Evolutionary conservation across 768 basidiomycete species (phyloP).

Genomic region (Phlebiopsis gigantea): DNA sequence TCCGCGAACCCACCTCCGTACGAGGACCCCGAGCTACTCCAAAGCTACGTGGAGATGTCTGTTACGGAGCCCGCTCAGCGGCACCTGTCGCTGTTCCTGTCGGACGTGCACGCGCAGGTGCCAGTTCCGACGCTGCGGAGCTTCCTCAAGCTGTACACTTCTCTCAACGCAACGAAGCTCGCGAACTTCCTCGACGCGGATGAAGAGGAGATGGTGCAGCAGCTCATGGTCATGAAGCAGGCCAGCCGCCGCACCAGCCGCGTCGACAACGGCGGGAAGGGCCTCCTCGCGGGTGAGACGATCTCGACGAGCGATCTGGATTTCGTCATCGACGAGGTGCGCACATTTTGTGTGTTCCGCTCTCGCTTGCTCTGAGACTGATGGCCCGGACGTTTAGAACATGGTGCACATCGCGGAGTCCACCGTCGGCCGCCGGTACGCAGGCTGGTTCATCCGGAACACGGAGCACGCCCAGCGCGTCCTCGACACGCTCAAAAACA

Average conservation of each 20-base stretch:
- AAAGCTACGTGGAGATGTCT: constrained; percentile 32
- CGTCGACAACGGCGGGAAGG: constrained; percentile 35
- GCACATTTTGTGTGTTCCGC: constrained; percentile 19
- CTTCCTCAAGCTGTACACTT: constrained; percentile 94
- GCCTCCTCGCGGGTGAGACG: constrained; percentile 77
- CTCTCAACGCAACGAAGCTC: constrained; percentile 86
- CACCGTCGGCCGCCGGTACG: constrained; percentile 88
- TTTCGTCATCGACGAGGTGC: constrained; percentile 90
- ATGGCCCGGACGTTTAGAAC: no score
- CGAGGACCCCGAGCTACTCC: constrained; percentile 66
- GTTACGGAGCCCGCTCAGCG: constrained; percentile 73
- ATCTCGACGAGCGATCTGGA: constrained; percentile 91
- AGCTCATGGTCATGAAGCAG: constrained; percentile 96
- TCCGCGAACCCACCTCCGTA: constrained; percentile 92
- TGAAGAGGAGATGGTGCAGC: constrained; percentile 92
- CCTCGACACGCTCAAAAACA: constrained; percentile 65
- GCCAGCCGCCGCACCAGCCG: constrained; percentile 73
- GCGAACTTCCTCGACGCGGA: constrained; percentile 87
- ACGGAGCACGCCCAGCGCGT: constrained; percentile 89
- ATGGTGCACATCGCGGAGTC: constrained; percentile 97
- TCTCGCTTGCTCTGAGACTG: background rate
- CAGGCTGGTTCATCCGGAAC: constrained; percentile 96
- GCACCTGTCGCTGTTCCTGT: constrained; percentile 79
- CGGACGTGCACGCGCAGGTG: constrained; percentile 70
- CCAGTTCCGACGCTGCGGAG: constrained; percentile 83